Evolutionary conservation across 371 early-diverging fungal genomes (phyloP).

Genomic region (Mucor velutinosus): DNA sequence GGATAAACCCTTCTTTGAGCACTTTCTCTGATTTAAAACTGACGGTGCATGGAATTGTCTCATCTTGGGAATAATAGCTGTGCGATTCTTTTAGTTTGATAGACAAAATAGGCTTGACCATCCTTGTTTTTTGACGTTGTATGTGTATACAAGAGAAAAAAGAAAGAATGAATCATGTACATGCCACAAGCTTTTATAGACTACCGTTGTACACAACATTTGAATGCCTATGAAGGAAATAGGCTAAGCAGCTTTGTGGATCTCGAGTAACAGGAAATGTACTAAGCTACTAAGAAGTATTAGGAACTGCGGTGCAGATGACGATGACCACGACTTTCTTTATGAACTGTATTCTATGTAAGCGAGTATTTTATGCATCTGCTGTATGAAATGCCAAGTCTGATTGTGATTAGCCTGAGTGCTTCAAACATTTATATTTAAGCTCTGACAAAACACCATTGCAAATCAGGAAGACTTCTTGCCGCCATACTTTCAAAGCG

Average conservation of each 20-base stretch:
- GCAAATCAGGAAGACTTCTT: too few species aligned
- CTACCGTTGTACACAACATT: neutral
- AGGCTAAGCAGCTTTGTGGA: neutral
- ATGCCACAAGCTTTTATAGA: neutral
- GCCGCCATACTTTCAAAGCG: too few species aligned
- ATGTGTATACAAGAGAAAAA: neutral
- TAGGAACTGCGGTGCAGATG: too few species aligned
- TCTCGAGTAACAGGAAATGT: neutral
- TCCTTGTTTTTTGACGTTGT: neutral
- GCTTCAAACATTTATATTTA: too few species aligned
- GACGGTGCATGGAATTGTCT: constrained; percentile 1
- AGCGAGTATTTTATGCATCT: too few species aligned
- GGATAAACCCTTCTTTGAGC: neutral
- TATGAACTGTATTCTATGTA: too few species aligned
- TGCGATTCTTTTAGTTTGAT: constrained; percentile 11
- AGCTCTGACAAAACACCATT: too few species aligned
- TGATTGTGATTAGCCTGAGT: too few species aligned
- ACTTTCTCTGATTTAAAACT: neutral
- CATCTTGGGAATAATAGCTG: constrained; percentile 11
- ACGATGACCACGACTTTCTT: too few species aligned
- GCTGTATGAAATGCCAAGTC: too few species aligned
- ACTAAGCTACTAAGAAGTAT: neutral
- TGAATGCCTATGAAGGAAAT: neutral
- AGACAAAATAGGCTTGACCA: constrained; percentile 6
- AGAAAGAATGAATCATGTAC: neutral